A percentile compares a stretch with the other conserved stretches of the same genome.
These are phyloP conservation scores for Ogataea nakhonphanomensis DNA, from an alignment of 805 yeast genomes.

Conservation along the genomic window DNA sequence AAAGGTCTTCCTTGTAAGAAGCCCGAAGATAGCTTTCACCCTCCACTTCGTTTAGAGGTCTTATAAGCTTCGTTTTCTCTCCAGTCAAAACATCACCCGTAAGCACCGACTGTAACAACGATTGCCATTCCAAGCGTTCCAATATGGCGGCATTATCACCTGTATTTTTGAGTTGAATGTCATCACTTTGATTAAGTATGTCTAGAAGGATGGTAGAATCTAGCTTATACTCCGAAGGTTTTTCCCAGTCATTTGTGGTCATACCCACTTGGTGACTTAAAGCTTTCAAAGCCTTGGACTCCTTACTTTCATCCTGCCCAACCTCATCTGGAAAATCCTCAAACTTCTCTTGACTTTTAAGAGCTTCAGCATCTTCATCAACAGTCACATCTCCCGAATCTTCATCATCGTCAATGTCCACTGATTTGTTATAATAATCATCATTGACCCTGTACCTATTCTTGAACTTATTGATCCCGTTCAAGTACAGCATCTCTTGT, in stretches of 20 bases:
- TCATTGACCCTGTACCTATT: slow-evolving; percentile 37
- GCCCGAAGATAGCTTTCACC: slow-evolving; percentile 49
- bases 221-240: slow-evolving; percentile 34
- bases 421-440: slow-evolving; percentile 54
- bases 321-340: slow-evolving; percentile 19
- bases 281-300: slow-evolving; percentile 30
- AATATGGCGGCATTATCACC: slow-evolving; percentile 38
- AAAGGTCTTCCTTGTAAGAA: slow-evolving; percentile 64
- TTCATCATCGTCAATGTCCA: slow-evolving; percentile 36
- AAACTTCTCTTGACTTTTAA: slow-evolving; percentile 18
- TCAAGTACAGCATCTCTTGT: slow-evolving; percentile 51
- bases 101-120: slow-evolving; percentile 83
- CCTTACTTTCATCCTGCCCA: slow-evolving; percentile 23
- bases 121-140: slow-evolving; percentile 93
- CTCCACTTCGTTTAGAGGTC: slow-evolving; percentile 40
- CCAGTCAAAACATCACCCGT: slow-evolving; percentile 93
- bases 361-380: slow-evolving; percentile 26
- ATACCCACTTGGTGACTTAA: slow-evolving; percentile 34
- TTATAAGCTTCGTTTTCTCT: slow-evolving; percentile 76
- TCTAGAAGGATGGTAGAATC: slow-evolving; percentile 34
- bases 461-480: slow-evolving; percentile 37
- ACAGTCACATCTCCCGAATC: slow-evolving; percentile 27
- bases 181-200: slow-evolving; percentile 34
- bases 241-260: slow-evolving; percentile 29
- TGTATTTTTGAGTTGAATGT: slow-evolving; percentile 29